Base-by-base conservation (phyloP, 2,329 filamentous ascomycete genomes). In the Ceratocystis variospora region DNA sequence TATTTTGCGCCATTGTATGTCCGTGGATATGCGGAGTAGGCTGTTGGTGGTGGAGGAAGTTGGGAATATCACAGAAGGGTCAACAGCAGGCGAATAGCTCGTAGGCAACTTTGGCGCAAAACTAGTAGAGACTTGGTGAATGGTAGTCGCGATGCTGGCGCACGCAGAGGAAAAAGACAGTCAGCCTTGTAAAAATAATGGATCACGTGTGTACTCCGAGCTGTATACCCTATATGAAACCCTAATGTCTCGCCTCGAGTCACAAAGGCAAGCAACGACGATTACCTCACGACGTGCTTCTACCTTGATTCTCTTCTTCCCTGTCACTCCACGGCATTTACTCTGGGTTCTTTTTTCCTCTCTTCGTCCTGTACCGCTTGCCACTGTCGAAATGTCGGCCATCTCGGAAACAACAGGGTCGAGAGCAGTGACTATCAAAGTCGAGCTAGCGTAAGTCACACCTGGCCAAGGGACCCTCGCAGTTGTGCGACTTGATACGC, bases 401-500 rank as follows among this genome's bases (percentile, higher is more conserved):
- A 28, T 5, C 31, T 17, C 22, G 19, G 28, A 57, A 31, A 17
- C 53, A 15, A 19, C 45, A 46, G 63, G 67, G 4, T 62, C 71
- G 64, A 70, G 74, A 44, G 74, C 74, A 8, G 76, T 89, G 62
- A 74, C 80, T 25, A 80, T 93, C 70, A 83, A 82, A 4, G 84
- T 94, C 33, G 89, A 94, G 74, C 93, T 94, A 72, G 80, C 77
- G 78, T 79, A 73, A 73, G 78, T 75, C 45, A 10, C 41, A 57
- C 28, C 19, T 10, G 22, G n/a, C 48, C n/a, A 50, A 22, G 48
- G 48, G n/a, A 8, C 28, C 53, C 25, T 28, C 19, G 50, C 50
- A 7, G 53, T 6, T 57, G 22, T 15, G 6, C 10, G 15, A 31
- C 53, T 57, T 5, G 8, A 17, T 7, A 17, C 53, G 48, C n/a